These are phyloP conservation scores for Populus euphratica DNA, from an alignment of 345 rosid species.

Conservation along the genomic window DNA sequence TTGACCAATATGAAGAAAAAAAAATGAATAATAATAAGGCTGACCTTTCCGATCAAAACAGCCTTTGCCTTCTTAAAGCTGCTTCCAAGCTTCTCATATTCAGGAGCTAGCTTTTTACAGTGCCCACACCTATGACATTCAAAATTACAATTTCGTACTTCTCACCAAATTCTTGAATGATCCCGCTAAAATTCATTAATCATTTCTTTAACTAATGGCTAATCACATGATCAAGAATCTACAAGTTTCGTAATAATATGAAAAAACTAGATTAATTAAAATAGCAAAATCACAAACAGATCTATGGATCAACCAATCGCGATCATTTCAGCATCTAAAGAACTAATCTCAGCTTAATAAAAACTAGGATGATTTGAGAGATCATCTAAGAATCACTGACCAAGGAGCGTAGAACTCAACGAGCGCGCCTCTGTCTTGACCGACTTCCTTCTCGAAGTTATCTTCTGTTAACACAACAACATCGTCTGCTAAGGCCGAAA, in stretches of 20 bases:
- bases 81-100: constrained; percentile 82
- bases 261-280: not conserved
- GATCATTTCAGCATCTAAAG: constrained; percentile 4
- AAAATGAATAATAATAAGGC: not conserved
- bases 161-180: not conserved
- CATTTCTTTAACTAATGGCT: not conserved
- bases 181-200: not conserved
- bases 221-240: not conserved
- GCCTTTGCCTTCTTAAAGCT: constrained; percentile 90
- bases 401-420: constrained; percentile 99
- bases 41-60: constrained; percentile 87
- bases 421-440: constrained; percentile 85
- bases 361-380: not conserved
- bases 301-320: constrained; percentile 18
- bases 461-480: constrained; percentile 83
- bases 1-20: not conserved
- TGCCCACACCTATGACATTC: constrained; percentile 80
- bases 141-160: not conserved
- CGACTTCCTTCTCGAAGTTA: constrained; percentile 92
- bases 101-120: constrained; percentile 98
- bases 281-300: constrained; percentile 12
- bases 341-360: not conserved
- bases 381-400: constrained; percentile 31
- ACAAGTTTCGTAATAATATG: not conserved
- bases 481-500: constrained; percentile 67